Percentiles rank a stretch among this genome's conserved stretches.
phyloP scores from a whole-genome alignment of 768 basidiomycete genomes.

The Collybia mongolica region DNA sequence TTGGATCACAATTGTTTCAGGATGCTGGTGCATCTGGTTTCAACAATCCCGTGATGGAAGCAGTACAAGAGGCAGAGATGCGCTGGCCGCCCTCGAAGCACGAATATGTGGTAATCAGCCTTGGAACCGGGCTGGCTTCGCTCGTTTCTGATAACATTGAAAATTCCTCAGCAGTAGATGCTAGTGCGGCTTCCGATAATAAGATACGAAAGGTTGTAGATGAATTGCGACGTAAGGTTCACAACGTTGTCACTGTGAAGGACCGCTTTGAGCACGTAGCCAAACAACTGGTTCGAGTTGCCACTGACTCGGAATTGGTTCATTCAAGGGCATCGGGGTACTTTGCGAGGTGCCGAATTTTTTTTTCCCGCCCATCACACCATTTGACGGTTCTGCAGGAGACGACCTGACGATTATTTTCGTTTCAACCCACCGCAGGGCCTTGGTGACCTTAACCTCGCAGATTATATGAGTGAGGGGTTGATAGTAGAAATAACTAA shows the following conservation, averaged over 20 bases:
- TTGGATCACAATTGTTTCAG: slow-evolving; percentile 17
- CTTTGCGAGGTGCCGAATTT: too few relatives aligned
- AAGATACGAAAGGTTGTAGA: slow-evolving; percentile 11
- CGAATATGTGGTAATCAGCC: slow-evolving; percentile 12
- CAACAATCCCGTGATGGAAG: slow-evolving; percentile 18
- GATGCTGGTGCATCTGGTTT: slow-evolving; percentile 24
- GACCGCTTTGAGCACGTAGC: slow-evolving; percentile 10
- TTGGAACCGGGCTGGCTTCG: slow-evolving; percentile 14
- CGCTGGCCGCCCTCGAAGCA: slow-evolving; percentile 14
- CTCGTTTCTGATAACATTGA: slow-evolving; percentile 7
- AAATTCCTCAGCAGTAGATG: slow-evolving; percentile 12
- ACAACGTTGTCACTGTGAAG: not conserved
- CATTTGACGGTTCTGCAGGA: too few relatives aligned
- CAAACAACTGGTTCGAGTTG: slow-evolving; percentile 14
- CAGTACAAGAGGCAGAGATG: slow-evolving; percentile 9
- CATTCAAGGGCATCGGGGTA: not conserved
- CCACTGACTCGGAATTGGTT: slow-evolving; percentile 15
- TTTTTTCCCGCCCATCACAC: too few relatives aligned
- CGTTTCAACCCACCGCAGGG: too few relatives aligned
- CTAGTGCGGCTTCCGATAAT: slow-evolving; percentile 8
- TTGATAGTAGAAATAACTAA: too few relatives aligned
- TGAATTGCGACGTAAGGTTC: slow-evolving; percentile 1
- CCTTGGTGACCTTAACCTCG: too few relatives aligned
- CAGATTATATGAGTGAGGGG: too few relatives aligned
- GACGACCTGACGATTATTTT: too few relatives aligned